Conservation (phyloP, 192 early-diverging fungal genomes). For the Phlyctochytrium arcticum region DNA sequence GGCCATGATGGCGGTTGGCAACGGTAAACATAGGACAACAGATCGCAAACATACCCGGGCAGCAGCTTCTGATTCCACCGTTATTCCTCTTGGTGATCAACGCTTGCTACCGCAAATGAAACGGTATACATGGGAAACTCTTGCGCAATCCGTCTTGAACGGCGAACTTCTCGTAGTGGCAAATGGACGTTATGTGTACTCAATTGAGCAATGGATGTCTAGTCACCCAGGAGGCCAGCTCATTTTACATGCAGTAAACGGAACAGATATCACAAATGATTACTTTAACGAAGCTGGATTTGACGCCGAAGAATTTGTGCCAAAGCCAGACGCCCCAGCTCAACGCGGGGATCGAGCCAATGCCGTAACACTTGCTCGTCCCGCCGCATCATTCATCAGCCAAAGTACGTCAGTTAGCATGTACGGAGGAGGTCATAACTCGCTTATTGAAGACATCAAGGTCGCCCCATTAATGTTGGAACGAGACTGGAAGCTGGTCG, state of each 20-base stretch:
- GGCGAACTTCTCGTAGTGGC: conserved; percentile 40
- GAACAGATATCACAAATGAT: conserved; percentile 47
- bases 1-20: not conserved
- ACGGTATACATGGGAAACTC: conserved; percentile 33
- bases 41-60: not conserved
- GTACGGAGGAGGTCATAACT: not conserved
- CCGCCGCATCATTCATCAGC: not conserved
- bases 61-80: not conserved
- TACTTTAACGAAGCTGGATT: conserved; percentile 40
- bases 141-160: conserved; percentile 30
- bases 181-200: conserved; percentile 37
- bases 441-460: conserved; percentile 17
- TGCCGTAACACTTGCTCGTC: not conserved
- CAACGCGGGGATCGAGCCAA: conserved; percentile 9
- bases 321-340: conserved; percentile 11
- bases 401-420: not conserved
- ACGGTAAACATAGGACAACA: not conserved
- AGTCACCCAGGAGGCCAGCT: conserved; percentile 45
- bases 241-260: conserved; percentile 38
- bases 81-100: not conserved
- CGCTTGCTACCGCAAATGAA: conserved; percentile 1
- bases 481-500: conserved; percentile 33
- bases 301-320: conserved; percentile 38
- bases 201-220: conserved; percentile 5
- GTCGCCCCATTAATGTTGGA: conserved; percentile 26